These are phyloP conservation scores for Exophiala phaeomuriformis DNA, from an alignment of 2,329 filamentous ascomycete species.

Conservation along the genomic window DNA sequence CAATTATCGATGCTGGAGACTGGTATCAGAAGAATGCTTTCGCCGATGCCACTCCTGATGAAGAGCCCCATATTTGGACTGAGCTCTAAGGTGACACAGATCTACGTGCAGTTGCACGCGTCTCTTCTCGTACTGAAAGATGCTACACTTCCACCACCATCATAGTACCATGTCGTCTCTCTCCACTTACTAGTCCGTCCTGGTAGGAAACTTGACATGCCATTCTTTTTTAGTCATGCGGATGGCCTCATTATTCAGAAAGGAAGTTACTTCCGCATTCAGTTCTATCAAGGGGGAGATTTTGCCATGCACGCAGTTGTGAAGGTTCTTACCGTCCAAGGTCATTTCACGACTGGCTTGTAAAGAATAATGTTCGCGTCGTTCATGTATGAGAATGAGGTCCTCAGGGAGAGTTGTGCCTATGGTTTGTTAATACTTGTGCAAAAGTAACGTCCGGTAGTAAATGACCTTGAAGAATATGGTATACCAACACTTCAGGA, in stretches of 20 bases:
- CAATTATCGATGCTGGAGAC: slow-evolving; percentile 4
- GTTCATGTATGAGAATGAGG: background rate
- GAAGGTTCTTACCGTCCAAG: background rate
- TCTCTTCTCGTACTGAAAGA: background rate
- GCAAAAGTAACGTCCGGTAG: background rate
- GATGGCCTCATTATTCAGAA: background rate
- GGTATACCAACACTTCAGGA: background rate
- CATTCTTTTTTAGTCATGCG: background rate
- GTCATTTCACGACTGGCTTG: background rate
- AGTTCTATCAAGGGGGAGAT: background rate
- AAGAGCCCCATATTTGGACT: slow-evolving; percentile 2
- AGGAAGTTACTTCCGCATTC: background rate
- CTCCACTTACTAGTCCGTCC: background rate
- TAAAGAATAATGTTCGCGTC: background rate
- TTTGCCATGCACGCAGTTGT: background rate
- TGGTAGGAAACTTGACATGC: background rate
- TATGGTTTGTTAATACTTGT: slow-evolving; percentile 1
- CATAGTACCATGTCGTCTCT: background rate
- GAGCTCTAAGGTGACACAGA: background rate
- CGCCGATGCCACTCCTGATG: slow-evolving; percentile 4
- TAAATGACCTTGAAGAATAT: background rate
- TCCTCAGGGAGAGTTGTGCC: background rate
- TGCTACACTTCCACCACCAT: background rate
- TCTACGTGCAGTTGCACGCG: background rate
- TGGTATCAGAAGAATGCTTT: slow-evolving; percentile 5